Percentiles rank a stretch among this genome's conserved stretches.
These are phyloP conservation scores for Arachis hypogaea DNA, from an alignment of 306 rosid genomes.

Conservation along the genomic window DNA sequence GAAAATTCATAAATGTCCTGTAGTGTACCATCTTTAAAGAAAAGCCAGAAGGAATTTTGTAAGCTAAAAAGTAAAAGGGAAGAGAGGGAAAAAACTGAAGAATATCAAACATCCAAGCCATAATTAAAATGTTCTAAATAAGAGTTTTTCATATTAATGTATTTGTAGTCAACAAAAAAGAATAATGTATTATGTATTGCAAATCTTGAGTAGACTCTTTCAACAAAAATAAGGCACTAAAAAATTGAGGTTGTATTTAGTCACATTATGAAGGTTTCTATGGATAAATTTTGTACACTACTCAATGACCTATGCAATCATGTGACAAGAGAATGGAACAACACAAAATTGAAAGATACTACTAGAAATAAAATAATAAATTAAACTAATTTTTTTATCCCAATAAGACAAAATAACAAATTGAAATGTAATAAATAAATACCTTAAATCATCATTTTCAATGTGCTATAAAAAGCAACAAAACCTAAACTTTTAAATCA, in stretches of 20 bases:
- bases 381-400: background rate
- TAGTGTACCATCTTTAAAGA: background rate
- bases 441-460: background rate
- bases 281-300: too few relatives aligned
- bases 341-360: background rate
- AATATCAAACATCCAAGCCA: background rate
- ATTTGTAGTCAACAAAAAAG: too few relatives aligned
- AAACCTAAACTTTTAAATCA: background rate
- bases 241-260: too few relatives aligned
- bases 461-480: background rate
- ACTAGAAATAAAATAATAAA: background rate
- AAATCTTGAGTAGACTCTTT: too few relatives aligned
- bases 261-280: too few relatives aligned
- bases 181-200: too few relatives aligned
- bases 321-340: too few relatives aligned
- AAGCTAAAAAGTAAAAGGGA: background rate
- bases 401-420: background rate
- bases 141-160: too few relatives aligned
- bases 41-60: background rate
- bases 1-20: background rate
- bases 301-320: too few relatives aligned
- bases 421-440: background rate
- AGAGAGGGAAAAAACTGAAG: background rate
- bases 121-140: slow-evolving; percentile 2
- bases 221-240: too few relatives aligned